These are phyloP conservation scores for Sporobolus alterniflorus DNA, from an alignment of 202 grass and related monocot genomes.

Conservation along the genomic window DNA sequence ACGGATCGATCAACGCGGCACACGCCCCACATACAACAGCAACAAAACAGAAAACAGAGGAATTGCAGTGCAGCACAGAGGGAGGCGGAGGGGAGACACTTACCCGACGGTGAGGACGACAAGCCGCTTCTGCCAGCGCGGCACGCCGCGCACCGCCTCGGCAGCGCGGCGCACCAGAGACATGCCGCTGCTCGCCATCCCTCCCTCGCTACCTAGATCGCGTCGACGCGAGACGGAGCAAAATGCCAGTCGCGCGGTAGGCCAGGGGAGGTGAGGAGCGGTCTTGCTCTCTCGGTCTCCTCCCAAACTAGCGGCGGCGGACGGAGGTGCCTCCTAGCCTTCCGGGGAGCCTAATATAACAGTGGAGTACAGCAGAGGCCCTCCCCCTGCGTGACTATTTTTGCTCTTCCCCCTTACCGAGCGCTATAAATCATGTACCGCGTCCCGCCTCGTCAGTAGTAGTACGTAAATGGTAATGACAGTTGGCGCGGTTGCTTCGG, in stretches of 20 bases:
- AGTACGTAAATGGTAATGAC: not conserved
- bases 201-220: not conserved
- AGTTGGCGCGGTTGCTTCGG: slow-evolving; percentile 24
- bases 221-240: slow-evolving; percentile 14
- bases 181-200: slow-evolving; percentile 28
- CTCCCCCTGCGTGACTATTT: not conserved
- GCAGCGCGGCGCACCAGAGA: slow-evolving; percentile 42
- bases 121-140: slow-evolving; percentile 51
- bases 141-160: slow-evolving; percentile 45
- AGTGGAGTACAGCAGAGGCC: not conserved
- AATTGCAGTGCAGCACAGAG: not conserved
- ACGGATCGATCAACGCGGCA: not conserved
- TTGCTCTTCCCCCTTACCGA: rapidly evolving
- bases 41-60: not conserved
- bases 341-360: slow-evolving; percentile 31
- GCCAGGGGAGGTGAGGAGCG: slow-evolving; percentile 20
- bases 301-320: slow-evolving; percentile 51
- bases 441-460: rapidly evolving
- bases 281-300: slow-evolving; percentile 42
- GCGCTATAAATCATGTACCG: not conserved
- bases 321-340: slow-evolving; percentile 30
- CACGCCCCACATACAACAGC: not conserved
- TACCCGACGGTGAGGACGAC: slow-evolving; percentile 46
- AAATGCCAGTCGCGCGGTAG: not conserved
- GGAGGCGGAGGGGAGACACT: not conserved